phyloP scores from a whole-genome alignment of 2,329 filamentous ascomycete genomes.

The Sporothrix euskadiensis region DNA sequence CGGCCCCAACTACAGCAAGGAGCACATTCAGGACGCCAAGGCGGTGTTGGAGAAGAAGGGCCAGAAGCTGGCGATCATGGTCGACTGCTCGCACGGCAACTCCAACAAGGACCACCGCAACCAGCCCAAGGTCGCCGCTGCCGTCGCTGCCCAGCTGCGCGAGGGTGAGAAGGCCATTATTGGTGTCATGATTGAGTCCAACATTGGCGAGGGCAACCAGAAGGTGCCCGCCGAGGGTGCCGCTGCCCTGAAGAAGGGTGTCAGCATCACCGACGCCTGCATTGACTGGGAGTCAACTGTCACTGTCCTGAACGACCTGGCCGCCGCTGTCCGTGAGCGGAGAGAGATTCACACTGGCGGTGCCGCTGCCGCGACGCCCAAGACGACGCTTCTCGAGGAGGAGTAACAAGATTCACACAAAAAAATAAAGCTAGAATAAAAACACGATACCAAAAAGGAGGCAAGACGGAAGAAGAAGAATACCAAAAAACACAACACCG shows the following conservation, averaged over 20 bases:
- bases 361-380: slow-evolving; percentile 39
- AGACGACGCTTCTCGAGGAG: slow-evolving; percentile 54
- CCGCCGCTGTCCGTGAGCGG: slow-evolving; percentile 76
- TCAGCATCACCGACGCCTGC: slow-evolving; percentile 95
- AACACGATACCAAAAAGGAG: slow-evolving; percentile 6
- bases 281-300: slow-evolving; percentile 90
- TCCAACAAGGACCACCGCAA: slow-evolving; percentile 97
- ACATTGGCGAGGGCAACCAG: slow-evolving; percentile 87
- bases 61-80: slow-evolving; percentile 88
- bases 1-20: slow-evolving; percentile 91
- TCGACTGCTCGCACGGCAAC: slow-evolving; percentile 98
- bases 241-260: slow-evolving; percentile 75
- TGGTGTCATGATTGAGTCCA: slow-evolving; percentile 98
- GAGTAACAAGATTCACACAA: slow-evolving; percentile 41
- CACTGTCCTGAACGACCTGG: slow-evolving; percentile 77
- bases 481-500: not conserved
- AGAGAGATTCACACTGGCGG: slow-evolving; percentile 55
- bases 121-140: slow-evolving; percentile 87
- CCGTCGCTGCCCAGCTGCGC: slow-evolving; percentile 79
- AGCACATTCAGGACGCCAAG: slow-evolving; percentile 74
- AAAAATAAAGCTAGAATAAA: not conserved
- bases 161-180: slow-evolving; percentile 86
- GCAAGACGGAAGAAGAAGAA: not conserved
- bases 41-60: slow-evolving; percentile 79
- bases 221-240: slow-evolving; percentile 86